Conservation (phyloP, 352 stramenopile species). For the Phytophthora brassicae region DNA sequence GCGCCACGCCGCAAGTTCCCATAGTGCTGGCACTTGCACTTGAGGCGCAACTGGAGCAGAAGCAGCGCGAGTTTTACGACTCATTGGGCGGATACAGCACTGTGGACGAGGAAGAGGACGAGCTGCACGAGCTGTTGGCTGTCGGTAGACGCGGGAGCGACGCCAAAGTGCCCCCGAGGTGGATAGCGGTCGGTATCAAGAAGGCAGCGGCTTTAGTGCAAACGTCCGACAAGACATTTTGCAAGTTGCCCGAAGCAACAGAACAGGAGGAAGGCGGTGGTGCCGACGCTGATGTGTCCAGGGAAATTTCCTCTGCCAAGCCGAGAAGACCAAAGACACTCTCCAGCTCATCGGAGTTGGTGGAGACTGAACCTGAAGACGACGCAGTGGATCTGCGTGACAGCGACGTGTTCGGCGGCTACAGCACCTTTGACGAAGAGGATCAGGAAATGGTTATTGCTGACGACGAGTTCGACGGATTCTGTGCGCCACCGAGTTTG, state of each 20-base stretch:
- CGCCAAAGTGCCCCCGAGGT: conserved; percentile 23
- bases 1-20: conserved; percentile 3
- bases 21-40: conserved; percentile 23
- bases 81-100: conserved; percentile 47
- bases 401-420: conserved; percentile 33
- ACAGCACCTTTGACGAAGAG: conserved; percentile 40
- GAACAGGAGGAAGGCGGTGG: conserved; percentile 6
- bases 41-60: conserved; percentile 33
- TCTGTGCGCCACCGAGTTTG: conserved; percentile 14
- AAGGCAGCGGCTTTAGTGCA: conserved; percentile 16
- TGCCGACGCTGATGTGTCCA: not conserved
- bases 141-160: conserved; percentile 9
- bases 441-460: conserved; percentile 17
- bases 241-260: conserved; percentile 7
- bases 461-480: conserved; percentile 16
- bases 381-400: conserved; percentile 36
- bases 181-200: conserved; percentile 19
- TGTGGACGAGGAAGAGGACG: conserved; percentile 46
- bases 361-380: conserved; percentile 49
- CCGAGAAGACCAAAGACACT: conserved; percentile 26
- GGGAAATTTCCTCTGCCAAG: conserved; percentile 3
- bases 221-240: conserved; percentile 9
- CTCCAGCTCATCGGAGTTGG: conserved; percentile 36
- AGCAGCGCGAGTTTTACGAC: conserved; percentile 39
- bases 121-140: conserved; percentile 30